Evolutionary conservation across 2,329 filamentous ascomycete species (phyloP).

Genomic region (Ascochyta lentis): DNA sequence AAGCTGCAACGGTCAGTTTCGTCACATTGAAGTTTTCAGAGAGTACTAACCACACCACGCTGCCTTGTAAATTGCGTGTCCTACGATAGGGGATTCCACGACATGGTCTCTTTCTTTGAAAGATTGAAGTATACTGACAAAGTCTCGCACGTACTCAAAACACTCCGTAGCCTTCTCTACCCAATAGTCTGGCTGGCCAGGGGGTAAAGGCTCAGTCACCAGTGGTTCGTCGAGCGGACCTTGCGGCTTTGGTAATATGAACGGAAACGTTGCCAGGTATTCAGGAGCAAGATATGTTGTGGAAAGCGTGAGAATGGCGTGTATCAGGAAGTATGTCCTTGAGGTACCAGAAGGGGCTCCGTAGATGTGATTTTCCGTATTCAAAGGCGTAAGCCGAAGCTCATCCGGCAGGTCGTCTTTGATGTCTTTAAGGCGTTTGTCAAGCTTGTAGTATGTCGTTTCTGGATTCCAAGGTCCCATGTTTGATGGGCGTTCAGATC

Average conservation of each 20-base stretch:
- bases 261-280: slow-evolving; percentile 68
- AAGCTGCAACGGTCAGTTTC: slow-evolving; percentile 45
- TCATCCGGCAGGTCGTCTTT: slow-evolving; percentile 62
- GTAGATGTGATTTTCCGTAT: slow-evolving; percentile 71
- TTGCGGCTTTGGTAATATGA: slow-evolving; percentile 59
- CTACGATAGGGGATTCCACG: slow-evolving; percentile 71
- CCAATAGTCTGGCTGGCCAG: slow-evolving; percentile 60
- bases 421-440: slow-evolving; percentile 60
- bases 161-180: slow-evolving; percentile 66
- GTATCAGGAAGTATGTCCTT: slow-evolving; percentile 70
- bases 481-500: slow-evolving; percentile 47
- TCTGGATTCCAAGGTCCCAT: slow-evolving; percentile 66
- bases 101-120: slow-evolving; percentile 66
- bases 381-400: slow-evolving; percentile 65
- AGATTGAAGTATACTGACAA: slow-evolving; percentile 69
- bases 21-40: not conserved
- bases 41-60: slow-evolving; percentile 61
- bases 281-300: slow-evolving; percentile 73
- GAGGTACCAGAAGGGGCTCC: slow-evolving; percentile 59
- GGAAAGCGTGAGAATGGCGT: slow-evolving; percentile 70
- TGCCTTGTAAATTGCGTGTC: slow-evolving; percentile 72
- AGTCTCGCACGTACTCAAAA: slow-evolving; percentile 68
- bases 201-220: slow-evolving; percentile 55
- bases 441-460: slow-evolving; percentile 63
- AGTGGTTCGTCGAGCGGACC: slow-evolving; percentile 67